These are phyloP conservation scores for Solanum hybrid DNA, from an alignment of 305 asterid species.

Conservation along the genomic window DNA sequence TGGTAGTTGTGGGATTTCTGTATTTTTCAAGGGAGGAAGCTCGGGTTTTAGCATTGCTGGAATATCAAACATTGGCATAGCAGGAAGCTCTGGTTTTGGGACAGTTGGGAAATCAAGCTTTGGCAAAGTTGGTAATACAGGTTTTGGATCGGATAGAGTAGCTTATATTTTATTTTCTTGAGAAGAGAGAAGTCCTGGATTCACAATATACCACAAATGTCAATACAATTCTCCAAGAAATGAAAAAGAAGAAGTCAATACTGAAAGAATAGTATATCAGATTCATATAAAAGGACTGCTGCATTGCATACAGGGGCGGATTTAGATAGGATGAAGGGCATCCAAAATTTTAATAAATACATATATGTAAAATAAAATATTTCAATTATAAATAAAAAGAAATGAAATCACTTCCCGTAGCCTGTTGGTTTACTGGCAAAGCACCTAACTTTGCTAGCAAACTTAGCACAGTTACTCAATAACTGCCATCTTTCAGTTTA, in stretches of 20 bases:
- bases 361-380: neutral
- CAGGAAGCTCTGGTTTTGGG: slow-evolving; percentile 12
- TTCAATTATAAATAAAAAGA: neutral
- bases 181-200: neutral
- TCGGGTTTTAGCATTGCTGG: neutral
- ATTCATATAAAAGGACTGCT: neutral
- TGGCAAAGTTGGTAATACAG: neutral
- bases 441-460: neutral
- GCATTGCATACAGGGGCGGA: neutral
- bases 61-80: neutral
- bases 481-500: neutral
- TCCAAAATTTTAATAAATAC: too few relatives aligned
- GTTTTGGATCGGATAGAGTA: neutral
- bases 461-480: neutral
- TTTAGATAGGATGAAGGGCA: neutral
- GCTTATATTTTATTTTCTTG: neutral
- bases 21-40: slow-evolving; percentile 1
- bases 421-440: neutral
- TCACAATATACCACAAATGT: neutral
- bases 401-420: neutral
- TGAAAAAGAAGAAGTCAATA: neutral
- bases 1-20: neutral
- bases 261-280: neutral
- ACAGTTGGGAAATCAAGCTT: neutral
- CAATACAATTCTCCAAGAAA: neutral